Evolutionary conservation across 2,329 filamentous ascomycete species (phyloP).

Genomic region (Fusarium scirpi): DNA sequence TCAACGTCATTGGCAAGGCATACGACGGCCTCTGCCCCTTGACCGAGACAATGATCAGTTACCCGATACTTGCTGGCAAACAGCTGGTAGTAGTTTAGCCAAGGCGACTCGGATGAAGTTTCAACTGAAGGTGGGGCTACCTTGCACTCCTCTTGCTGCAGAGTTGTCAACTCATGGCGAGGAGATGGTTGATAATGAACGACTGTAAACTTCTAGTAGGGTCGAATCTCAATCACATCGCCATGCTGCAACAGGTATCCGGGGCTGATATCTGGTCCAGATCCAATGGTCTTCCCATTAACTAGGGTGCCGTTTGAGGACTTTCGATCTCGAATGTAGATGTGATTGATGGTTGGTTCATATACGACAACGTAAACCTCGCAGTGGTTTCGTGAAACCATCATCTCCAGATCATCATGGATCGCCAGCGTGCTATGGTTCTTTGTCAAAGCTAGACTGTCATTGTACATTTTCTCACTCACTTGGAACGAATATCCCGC

Average conservation of each 20-base stretch:
- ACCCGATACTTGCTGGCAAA: slow-evolving; percentile 53
- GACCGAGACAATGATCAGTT: slow-evolving; percentile 53
- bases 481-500: slow-evolving; percentile 53
- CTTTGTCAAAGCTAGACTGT: slow-evolving; percentile 5
- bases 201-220: slow-evolving; percentile 55
- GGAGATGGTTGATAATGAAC: slow-evolving; percentile 46
- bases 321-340: slow-evolving; percentile 68
- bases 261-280: slow-evolving; percentile 51
- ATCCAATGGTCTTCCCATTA: slow-evolving; percentile 60
- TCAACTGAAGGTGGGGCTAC: slow-evolving; percentile 34
- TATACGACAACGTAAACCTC: slow-evolving; percentile 67
- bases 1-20: slow-evolving; percentile 59
- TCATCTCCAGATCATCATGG: slow-evolving; percentile 50
- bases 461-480: slow-evolving; percentile 2
- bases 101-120: accelerated
- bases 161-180: slow-evolving; percentile 43
- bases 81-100: slow-evolving; percentile 41
- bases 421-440: slow-evolving; percentile 55
- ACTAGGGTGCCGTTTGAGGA: slow-evolving; percentile 67
- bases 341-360: slow-evolving; percentile 56
- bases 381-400: slow-evolving; percentile 66
- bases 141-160: slow-evolving; percentile 52
- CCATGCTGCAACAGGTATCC: slow-evolving; percentile 63
- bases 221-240: slow-evolving; percentile 60
- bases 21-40: slow-evolving; percentile 54